phyloP scores from a whole-genome alignment of 2,329 filamentous ascomycete genomes.

The Massarina eburnea region DNA sequence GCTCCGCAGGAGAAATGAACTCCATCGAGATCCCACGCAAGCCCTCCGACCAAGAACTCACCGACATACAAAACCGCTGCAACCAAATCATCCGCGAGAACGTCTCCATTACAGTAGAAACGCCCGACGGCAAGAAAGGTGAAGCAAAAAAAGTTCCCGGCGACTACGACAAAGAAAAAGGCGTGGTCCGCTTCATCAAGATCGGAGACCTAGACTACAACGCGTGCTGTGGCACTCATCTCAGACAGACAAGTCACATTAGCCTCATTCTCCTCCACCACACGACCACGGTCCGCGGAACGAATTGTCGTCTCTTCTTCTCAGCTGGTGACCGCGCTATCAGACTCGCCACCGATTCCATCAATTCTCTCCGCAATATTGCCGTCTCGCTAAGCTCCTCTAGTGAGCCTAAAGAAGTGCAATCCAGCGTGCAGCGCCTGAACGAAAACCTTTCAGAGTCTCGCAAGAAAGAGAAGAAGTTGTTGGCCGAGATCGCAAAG shows the following conservation, averaged over 20 bases:
- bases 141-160: slow-evolving; percentile 28
- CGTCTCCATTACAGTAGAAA: slow-evolving; percentile 33
- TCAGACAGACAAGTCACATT: slow-evolving; percentile 37
- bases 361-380: slow-evolving; percentile 29
- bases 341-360: slow-evolving; percentile 24
- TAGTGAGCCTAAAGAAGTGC: slow-evolving; percentile 24
- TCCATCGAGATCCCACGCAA: slow-evolving; percentile 35
- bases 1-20: slow-evolving; percentile 36
- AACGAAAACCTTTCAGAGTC: slow-evolving; percentile 25
- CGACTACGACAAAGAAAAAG: slow-evolving; percentile 36
- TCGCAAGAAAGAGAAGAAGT: slow-evolving; percentile 30
- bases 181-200: slow-evolving; percentile 34
- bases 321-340: slow-evolving; percentile 35
- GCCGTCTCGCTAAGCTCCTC: slow-evolving; percentile 28
- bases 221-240: slow-evolving; percentile 38
- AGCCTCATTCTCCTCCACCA: slow-evolving; percentile 34
- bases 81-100: slow-evolving; percentile 31
- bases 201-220: slow-evolving; percentile 39
- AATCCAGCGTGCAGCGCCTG: slow-evolving; percentile 24
- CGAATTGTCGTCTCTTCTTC: slow-evolving; percentile 36
- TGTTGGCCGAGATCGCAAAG: slow-evolving; percentile 29
- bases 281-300: slow-evolving; percentile 31
- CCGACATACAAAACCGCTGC: slow-evolving; percentile 28
- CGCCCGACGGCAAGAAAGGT: slow-evolving; percentile 21
- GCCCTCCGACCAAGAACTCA: slow-evolving; percentile 27